These are phyloP conservation scores for Thinopyrum obtusiflorum DNA, from an alignment of 202 grass and related monocot species.

Conservation along the genomic window DNA sequence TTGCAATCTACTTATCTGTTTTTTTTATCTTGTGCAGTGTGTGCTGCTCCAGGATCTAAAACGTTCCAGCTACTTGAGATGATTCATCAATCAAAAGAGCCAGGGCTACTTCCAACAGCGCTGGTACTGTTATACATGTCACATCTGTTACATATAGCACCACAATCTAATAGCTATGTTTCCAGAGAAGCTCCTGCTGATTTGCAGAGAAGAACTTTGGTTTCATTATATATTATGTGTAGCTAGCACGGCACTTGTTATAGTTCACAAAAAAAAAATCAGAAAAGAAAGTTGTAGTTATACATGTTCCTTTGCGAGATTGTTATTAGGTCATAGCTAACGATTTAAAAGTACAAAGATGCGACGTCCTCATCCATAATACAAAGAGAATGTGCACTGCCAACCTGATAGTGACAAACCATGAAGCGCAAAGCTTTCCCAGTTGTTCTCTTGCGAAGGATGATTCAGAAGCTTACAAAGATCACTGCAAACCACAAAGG, in stretches of 20 bases:
- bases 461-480: conserved; percentile 21
- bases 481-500: background rate
- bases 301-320: conserved; percentile 17
- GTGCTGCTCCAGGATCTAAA: conserved; percentile 92
- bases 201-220: conserved; percentile 20
- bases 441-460: conserved; percentile 45
- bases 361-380: conserved; percentile 90
- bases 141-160: conserved; percentile 2
- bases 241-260: conserved; percentile 3
- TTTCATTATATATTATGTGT: conserved; percentile 11
- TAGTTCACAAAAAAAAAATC: background rate
- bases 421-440: conserved; percentile 86
- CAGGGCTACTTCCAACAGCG: conserved; percentile 63
- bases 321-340: conserved; percentile 81
- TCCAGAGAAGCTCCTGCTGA: background rate
- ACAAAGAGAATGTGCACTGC: conserved; percentile 92
- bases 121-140: conserved; percentile 43
- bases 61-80: conserved; percentile 95
- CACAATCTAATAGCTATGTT: conserved; percentile 3
- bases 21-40: conserved; percentile 57
- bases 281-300: conserved; percentile 8
- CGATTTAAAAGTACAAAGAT: conserved; percentile 84
- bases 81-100: conserved; percentile 61
- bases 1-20: background rate
- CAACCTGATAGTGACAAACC: conserved; percentile 92